phyloP scores from a whole-genome alignment of 306 rosid genomes.

The Rubus parviflorus region DNA sequence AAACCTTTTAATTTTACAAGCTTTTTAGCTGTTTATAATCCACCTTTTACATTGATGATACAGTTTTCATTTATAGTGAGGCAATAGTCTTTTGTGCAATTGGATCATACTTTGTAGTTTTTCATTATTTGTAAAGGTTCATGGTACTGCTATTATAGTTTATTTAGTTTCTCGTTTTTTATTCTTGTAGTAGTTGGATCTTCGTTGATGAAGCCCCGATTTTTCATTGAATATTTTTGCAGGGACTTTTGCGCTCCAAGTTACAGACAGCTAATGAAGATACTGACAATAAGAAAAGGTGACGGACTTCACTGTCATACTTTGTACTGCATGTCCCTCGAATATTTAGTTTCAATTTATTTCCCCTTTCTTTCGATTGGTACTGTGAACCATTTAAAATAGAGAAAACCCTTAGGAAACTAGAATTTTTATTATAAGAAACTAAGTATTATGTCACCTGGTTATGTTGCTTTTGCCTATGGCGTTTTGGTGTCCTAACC shows the following conservation, averaged over 20 bases:
- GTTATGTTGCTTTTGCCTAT: background rate
- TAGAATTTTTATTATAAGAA: background rate
- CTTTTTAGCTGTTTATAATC: background rate
- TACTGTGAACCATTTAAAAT: background rate
- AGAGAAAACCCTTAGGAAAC: background rate
- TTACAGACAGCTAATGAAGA: slow-evolving; percentile 79
- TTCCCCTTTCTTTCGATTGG: background rate
- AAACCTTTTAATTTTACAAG: slow-evolving; percentile 4
- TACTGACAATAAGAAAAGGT: slow-evolving; percentile 76
- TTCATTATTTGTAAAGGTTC: background rate
- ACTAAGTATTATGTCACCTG: background rate
- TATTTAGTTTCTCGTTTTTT: background rate
- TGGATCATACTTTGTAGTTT: background rate
- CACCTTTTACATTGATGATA: background rate
- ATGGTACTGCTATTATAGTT: background rate
- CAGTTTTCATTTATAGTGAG: background rate
- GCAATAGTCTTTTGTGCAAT: background rate
- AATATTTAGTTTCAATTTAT: background rate
- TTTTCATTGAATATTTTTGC: slow-evolving; percentile 23
- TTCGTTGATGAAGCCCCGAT: background rate
- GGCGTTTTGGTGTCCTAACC: background rate
- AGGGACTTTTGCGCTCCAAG: slow-evolving; percentile 88
- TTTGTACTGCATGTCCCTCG: background rate
- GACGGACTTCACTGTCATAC: slow-evolving; percentile 14
- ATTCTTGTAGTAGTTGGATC: background rate